A percentile compares a stretch with the other conserved stretches of the same genome.
phyloP scores from a whole-genome alignment of 805 yeast species.

The Hermanozyma aechmeae region DNA sequence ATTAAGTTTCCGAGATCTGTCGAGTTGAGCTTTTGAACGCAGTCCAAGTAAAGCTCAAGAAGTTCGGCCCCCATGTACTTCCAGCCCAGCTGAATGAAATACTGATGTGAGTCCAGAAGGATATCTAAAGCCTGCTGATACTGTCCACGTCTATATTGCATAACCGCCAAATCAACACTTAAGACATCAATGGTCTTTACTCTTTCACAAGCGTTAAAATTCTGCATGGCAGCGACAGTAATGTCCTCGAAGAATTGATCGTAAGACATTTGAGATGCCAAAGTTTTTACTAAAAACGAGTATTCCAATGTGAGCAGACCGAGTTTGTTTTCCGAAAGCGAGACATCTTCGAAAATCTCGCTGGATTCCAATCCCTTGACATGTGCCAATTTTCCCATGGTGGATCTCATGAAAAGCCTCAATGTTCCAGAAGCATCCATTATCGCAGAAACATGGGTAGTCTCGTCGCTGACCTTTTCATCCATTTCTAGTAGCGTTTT shows the following conservation, averaged over 20 bases:
- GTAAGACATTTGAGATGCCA: constrained; percentile 13
- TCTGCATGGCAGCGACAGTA: constrained; percentile 48
- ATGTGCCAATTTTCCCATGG: constrained; percentile 5
- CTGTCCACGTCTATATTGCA: constrained; percentile 50
- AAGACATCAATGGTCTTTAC: constrained; percentile 63
- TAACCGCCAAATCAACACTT: constrained; percentile 68
- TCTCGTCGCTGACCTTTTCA: constrained; percentile 5
- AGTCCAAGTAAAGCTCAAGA: constrained; percentile 57
- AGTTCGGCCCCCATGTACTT: constrained; percentile 56
- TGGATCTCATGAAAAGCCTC: constrained; percentile 36
- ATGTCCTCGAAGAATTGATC: constrained; percentile 32
- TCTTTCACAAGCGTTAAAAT: constrained; percentile 42
- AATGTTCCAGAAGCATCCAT: constrained; percentile 41
- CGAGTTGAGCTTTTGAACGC: constrained; percentile 39
- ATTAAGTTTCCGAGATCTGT: constrained; percentile 19
- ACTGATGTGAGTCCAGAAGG: constrained; percentile 58
- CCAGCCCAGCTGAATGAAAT: constrained; percentile 70
- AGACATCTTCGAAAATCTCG: constrained; percentile 9
- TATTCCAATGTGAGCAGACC: no score
- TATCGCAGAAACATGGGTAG: constrained; percentile 13
- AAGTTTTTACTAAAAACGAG: no score
- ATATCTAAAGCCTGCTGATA: constrained; percentile 54
- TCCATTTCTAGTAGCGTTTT: constrained; percentile 16
- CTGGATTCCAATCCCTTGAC: constrained; percentile 5
- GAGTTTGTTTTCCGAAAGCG: no score